Base-by-base conservation (phyloP, 768 basidiomycete species). In the Suillus subluteus region DNA sequence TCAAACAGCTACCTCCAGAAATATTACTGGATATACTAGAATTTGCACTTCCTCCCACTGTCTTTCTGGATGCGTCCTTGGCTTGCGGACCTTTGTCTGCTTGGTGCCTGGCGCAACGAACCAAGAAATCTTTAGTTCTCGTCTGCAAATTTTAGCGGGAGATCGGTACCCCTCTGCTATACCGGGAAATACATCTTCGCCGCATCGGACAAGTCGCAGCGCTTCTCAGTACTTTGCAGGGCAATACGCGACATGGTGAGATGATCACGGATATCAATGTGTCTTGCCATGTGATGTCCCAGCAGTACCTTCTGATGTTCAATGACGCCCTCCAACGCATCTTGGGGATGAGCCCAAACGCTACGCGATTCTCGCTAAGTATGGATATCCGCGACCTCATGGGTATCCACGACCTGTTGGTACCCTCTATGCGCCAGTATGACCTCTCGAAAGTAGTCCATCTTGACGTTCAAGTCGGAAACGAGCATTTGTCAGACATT, bases 141-240 rank as follows among this genome's bases (percentile, higher is more conserved):
- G 78, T 79, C 16, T 79, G 73, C 67, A 73, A 69, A 35, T 41
- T 52, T 2, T 79, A 77, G 76, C 66, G 75, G 54, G 30, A 63
- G 35, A 63, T 71, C 23, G 75, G 71, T 9, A 66, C 75, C 43
- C 54, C 67, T 18, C 48, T 74, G 41, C 67, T 79, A 5, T 79
- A 78, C 62, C 67, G 73, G 55, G 67, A 73, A 21, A 62, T 79
- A 18, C 68, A 64, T 44, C 67, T 79, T 44, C 73, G 69, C 12
- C 68, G 67, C 7, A 59, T 70, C n/a, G 70, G 66, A 32, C 74
- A 77, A 55, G 65, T 78, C 4, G 59, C 64, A 26, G 66, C 64
- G 4, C 68, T 78, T 12, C 67, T 71, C 16, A 40, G 58, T 23
- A 70, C 75, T 0, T 67, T 78, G 18, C 65, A 69, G 50, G 59